phyloP scores from a whole-genome alignment of 2,329 filamentous ascomycete genomes.

The Aureobasidium lini region DNA sequence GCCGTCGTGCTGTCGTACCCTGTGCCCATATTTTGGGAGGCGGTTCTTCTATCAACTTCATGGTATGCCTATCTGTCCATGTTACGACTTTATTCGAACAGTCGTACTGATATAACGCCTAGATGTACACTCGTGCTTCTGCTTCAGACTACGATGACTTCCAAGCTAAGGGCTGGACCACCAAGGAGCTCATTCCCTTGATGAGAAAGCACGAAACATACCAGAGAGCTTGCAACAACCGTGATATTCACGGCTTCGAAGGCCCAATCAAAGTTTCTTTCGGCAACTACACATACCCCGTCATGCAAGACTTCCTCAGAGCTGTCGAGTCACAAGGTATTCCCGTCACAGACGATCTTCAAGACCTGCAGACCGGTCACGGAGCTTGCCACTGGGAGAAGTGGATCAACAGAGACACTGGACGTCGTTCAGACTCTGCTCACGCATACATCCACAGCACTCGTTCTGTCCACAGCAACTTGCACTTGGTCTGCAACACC shows the following conservation, averaged over 20 bases:
- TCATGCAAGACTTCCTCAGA: conserved; percentile 71
- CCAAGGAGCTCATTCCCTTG: conserved; percentile 64
- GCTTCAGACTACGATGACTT: conserved; percentile 72
- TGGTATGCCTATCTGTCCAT: conserved; percentile 39
- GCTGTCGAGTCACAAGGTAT: conserved; percentile 68
- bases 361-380: conserved; percentile 46
- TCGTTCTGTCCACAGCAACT: conserved; percentile 59
- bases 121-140: conserved; percentile 68
- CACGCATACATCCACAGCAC: conserved; percentile 74
- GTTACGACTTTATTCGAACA: too few species aligned
- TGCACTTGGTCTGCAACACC: conserved; percentile 67
- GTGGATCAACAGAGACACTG: conserved; percentile 69
- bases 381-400: conserved; percentile 79
- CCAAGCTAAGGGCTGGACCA: conserved; percentile 71
- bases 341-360: conserved; percentile 64
- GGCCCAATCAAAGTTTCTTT: conserved; percentile 79
- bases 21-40: conserved; percentile 62
- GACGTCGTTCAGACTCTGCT: conserved; percentile 67
- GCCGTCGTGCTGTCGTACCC: conserved; percentile 65
- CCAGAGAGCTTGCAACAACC: conserved; percentile 47
- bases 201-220: conserved; percentile 81
- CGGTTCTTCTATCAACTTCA: conserved; percentile 66
- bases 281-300: conserved; percentile 69
- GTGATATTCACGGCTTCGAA: conserved; percentile 66
- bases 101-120: neutral